phyloP scores from a whole-genome alignment of 2,329 filamentous ascomycete genomes.

The Purpureocillium takamizusanense region DNA sequence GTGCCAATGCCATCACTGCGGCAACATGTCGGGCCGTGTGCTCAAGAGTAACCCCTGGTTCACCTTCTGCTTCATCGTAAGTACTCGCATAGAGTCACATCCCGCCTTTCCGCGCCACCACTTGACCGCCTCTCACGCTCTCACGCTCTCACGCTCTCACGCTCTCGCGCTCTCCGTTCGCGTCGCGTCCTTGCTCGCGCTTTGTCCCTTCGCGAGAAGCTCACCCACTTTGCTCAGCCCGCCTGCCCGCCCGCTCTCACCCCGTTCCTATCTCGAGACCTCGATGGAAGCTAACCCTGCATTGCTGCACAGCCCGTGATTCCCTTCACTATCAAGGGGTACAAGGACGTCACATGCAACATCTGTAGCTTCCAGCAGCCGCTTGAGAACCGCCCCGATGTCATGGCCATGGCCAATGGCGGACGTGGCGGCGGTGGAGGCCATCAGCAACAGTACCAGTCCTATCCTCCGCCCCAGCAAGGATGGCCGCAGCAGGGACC shows the following conservation, averaged over 20 bases:
- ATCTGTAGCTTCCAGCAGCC: conserved; percentile 71
- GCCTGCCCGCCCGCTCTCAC: not conserved
- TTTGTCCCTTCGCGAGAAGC: not conserved
- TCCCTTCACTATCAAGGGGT: conserved; percentile 58
- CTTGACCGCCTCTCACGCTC: not conserved
- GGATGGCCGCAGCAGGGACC: conserved; percentile 18
- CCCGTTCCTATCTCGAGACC: not conserved
- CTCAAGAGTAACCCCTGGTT: conserved; percentile 64
- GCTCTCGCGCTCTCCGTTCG: no score
- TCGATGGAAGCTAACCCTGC: conserved; percentile 9
- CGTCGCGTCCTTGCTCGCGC: not conserved
- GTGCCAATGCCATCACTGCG: conserved; percentile 58
- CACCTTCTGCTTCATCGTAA: conserved; percentile 67
- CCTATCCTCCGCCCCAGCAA: conserved; percentile 15
- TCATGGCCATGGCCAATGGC: conserved; percentile 40
- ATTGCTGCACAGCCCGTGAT: conserved; percentile 48
- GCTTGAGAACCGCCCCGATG: conserved; percentile 47
- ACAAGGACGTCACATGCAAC: conserved; percentile 62
- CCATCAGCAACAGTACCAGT: conserved; percentile 15
- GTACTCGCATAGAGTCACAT: conserved; percentile 14
- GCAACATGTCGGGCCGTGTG: conserved; percentile 52
- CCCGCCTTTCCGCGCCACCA: not conserved
- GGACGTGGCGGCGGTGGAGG: conserved; percentile 21
- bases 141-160: not conserved
- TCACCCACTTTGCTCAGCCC: not conserved